Evolutionary conservation across 2,329 filamentous ascomycete species (phyloP).

Genomic region (Colletotrichum limetticola): DNA sequence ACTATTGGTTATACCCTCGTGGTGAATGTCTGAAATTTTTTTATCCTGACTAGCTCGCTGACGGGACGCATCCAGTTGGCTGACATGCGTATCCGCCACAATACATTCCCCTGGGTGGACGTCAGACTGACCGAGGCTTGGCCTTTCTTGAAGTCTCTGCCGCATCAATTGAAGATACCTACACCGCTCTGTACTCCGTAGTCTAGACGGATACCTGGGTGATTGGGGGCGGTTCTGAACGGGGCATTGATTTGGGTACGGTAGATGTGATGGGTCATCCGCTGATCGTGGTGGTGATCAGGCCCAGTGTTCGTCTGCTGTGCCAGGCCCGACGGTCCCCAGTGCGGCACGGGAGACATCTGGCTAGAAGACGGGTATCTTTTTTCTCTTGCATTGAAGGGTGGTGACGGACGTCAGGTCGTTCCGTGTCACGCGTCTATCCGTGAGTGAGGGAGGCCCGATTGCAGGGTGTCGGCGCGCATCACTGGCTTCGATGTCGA

Average conservation of each 20-base stretch:
- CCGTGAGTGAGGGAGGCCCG: neutral
- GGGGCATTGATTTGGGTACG: neutral
- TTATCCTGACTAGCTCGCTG: constrained; percentile 24
- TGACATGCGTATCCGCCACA: constrained; percentile 9
- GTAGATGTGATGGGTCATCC: neutral
- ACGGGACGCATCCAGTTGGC: constrained; percentile 26
- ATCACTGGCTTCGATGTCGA: neutral
- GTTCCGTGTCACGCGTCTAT: neutral
- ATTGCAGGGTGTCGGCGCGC: neutral
- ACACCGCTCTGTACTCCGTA: neutral
- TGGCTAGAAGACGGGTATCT: neutral
- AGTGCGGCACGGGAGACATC: neutral
- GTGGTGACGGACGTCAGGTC: constrained; percentile 7
- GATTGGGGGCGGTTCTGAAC: neutral
- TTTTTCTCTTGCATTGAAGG: neutral
- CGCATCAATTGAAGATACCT: neutral
- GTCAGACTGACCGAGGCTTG: neutral
- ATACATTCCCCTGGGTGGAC: neutral
- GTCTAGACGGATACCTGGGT: neutral
- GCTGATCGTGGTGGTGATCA: constrained; percentile 19
- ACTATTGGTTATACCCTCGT: constrained; percentile 8
- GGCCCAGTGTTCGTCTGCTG: constrained; percentile 30
- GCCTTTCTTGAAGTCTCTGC: neutral
- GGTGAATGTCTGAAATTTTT: neutral
- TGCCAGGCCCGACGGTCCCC: neutral